Conservation (phyloP, 2,329 filamentous ascomycete species). For the Xylaria multiplex region DNA sequence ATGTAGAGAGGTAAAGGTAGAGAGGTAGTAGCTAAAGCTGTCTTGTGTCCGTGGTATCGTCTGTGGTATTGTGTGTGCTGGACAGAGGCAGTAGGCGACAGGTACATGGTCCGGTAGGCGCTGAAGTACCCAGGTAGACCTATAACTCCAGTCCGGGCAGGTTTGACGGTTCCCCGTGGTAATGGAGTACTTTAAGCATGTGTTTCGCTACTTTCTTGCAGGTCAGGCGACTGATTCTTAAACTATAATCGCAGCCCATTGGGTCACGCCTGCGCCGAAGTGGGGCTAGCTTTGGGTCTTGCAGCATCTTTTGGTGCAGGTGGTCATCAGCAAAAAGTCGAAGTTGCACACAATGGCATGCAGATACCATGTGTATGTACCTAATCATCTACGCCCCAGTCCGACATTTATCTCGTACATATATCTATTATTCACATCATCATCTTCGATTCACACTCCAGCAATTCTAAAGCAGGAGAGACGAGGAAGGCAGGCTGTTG, state of each 20-base stretch:
- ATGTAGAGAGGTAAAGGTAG: too few species aligned
- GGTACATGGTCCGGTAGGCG: slow-evolving; percentile 13
- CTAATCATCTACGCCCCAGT: slow-evolving; percentile 26
- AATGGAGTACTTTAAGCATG: slow-evolving; percentile 30
- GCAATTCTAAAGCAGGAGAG: neutral
- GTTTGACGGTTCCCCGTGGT: slow-evolving; percentile 14
- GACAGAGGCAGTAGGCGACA: neutral
- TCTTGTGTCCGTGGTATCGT: neutral
- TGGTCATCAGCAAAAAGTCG: slow-evolving; percentile 33
- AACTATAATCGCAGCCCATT: slow-evolving; percentile 31
- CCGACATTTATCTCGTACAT: slow-evolving; percentile 11
- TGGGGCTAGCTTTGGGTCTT: slow-evolving; percentile 32
- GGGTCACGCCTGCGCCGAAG: slow-evolving; percentile 35
- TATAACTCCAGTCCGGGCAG: slow-evolving; percentile 19
- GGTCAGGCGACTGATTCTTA: slow-evolving; percentile 39
- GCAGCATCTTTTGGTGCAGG: slow-evolving; percentile 35
- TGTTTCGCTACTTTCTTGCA: slow-evolving; percentile 38
- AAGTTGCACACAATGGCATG: slow-evolving; percentile 33
- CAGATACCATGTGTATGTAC: slow-evolving; percentile 25
- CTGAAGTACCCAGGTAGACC: slow-evolving; percentile 13
- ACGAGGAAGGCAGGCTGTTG: too few species aligned
- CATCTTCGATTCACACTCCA: slow-evolving; percentile 2
- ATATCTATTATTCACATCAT: neutral
- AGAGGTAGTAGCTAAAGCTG: too few species aligned
- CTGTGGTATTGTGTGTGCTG: slow-evolving; percentile 9